Evolutionary conservation across 2,329 filamentous ascomycete species (phyloP).

Genomic region (Fusarium xylarioides): DNA sequence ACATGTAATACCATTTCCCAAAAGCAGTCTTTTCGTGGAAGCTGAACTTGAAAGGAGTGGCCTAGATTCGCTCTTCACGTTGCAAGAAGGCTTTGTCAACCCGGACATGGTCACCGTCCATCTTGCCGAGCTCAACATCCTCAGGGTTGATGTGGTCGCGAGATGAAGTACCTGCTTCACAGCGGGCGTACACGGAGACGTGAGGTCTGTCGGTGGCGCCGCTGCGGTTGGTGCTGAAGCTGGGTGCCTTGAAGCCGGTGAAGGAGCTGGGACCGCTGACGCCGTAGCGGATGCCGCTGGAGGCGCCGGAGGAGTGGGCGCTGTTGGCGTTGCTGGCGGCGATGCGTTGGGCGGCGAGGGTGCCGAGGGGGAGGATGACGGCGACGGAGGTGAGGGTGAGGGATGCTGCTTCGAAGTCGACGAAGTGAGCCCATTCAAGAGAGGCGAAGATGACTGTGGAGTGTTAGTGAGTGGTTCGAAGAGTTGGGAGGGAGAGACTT

Average conservation of each 20-base stretch:
- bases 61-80: slow-evolving; percentile 45
- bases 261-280: slow-evolving; percentile 22
- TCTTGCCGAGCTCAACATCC: slow-evolving; percentile 47
- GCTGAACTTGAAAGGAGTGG: neutral
- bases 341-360: slow-evolving; percentile 59
- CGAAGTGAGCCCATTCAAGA: slow-evolving; percentile 54
- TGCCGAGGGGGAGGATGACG: slow-evolving; percentile 62
- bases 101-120: slow-evolving; percentile 41
- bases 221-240: slow-evolving; percentile 28
- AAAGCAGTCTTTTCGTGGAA: slow-evolving; percentile 8
- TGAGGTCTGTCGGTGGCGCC: slow-evolving; percentile 24
- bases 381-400: slow-evolving; percentile 60
- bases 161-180: slow-evolving; percentile 31
- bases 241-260: slow-evolving; percentile 37
- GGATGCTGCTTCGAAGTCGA: slow-evolving; percentile 60
- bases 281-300: slow-evolving; percentile 27
- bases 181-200: slow-evolving; percentile 39
- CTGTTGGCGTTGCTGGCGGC: slow-evolving; percentile 45
- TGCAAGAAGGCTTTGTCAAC: slow-evolving; percentile 46
- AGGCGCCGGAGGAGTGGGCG: slow-evolving; percentile 27
- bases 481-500: slow-evolving; percentile 21
- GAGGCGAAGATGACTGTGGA: slow-evolving; percentile 60
- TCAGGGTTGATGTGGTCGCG: slow-evolving; percentile 38
- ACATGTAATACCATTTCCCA: slow-evolving; percentile 7
- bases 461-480: neutral